A percentile compares a stretch with the other conserved stretches of the same genome.
These are phyloP conservation scores for Phellopilus nigrolimitatus DNA, from an alignment of 1,284 basidiomycete genomes.

Conservation along the genomic window DNA sequence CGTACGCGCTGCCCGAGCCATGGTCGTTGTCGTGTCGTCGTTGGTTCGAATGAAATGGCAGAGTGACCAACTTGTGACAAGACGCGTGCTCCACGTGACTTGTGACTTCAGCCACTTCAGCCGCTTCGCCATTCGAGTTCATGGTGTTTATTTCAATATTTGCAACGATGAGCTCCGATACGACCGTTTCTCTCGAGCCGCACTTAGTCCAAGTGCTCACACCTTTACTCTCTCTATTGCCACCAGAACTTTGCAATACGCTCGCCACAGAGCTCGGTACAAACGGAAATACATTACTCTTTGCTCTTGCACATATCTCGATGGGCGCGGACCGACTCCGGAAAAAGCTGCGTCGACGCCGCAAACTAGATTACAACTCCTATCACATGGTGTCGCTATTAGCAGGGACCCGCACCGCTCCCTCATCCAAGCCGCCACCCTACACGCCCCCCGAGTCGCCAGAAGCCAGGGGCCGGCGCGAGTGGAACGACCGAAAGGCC, in stretches of 20 bases:
- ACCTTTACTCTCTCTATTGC: slow-evolving; percentile 41
- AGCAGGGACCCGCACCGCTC: slow-evolving; percentile 68
- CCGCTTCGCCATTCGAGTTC: not conserved
- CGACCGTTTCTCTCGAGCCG: slow-evolving; percentile 63
- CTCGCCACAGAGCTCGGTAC: slow-evolving; percentile 33
- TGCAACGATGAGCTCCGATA: slow-evolving; percentile 19
- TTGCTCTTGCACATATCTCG: slow-evolving; percentile 55
- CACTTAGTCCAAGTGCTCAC: slow-evolving; percentile 51
- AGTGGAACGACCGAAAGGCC: slow-evolving; percentile 52
- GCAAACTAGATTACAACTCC: slow-evolving; percentile 43
- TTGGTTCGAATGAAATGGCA: not conserved
- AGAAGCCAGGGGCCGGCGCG: slow-evolving; percentile 35
- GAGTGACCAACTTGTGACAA: slow-evolving; percentile 5
- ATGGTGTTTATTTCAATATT: not conserved
- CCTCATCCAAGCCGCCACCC: slow-evolving; percentile 59
- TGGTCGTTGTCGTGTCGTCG: slow-evolving; percentile 8
- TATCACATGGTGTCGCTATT: slow-evolving; percentile 71
- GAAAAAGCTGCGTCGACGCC: slow-evolving; percentile 38
- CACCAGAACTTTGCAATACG: slow-evolving; percentile 38
- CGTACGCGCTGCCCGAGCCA: slow-evolving; percentile 16
- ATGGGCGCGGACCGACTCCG: slow-evolving; percentile 58
- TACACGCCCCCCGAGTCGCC: slow-evolving; percentile 39
- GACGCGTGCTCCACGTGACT: slow-evolving; percentile 9
- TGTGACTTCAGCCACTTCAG: not conserved
- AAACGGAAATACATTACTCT: slow-evolving; percentile 51